phyloP scores from a whole-genome alignment of 1,284 basidiomycete species.

The Somion occarium region DNA sequence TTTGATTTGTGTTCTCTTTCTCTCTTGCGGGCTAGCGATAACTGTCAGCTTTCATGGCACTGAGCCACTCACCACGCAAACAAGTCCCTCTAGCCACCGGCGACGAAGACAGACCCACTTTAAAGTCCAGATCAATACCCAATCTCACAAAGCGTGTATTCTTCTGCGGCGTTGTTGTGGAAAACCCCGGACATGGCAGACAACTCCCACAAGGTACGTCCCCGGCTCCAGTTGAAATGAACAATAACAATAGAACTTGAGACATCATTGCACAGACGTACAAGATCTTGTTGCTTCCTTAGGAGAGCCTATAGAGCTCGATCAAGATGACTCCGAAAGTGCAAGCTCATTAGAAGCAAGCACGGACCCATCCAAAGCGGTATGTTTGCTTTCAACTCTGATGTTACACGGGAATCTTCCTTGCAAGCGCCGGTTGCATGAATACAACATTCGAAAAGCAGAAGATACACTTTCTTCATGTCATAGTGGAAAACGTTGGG shows the following conservation, averaged over 20 bases:
- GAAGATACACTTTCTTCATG: too few species aligned
- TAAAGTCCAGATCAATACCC: constrained; percentile 25
- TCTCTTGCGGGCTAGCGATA: too few species aligned
- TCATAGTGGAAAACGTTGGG: too few species aligned
- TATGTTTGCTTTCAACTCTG: constrained; percentile 29
- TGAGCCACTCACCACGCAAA: constrained; percentile 51
- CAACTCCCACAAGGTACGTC: constrained; percentile 63
- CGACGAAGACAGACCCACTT: constrained; percentile 43
- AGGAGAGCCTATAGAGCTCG: constrained; percentile 53
- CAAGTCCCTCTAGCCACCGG: constrained; percentile 62
- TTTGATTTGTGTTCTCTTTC: neutral
- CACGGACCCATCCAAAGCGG: constrained; percentile 31
- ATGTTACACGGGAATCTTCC: too few species aligned
- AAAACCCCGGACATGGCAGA: constrained; percentile 64
- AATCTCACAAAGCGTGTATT: constrained; percentile 66
- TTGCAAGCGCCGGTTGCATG: too few species aligned
- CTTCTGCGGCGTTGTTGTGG: constrained; percentile 78
- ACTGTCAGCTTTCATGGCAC: neutral
- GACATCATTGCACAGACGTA: constrained; percentile 46
- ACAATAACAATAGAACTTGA: neutral
- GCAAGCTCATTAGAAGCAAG: constrained; percentile 34
- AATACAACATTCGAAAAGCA: too few species aligned
- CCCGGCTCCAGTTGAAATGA: neutral
- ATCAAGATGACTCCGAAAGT: constrained; percentile 37
- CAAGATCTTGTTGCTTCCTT: constrained; percentile 74